Evolutionary conservation across 306 rosid species (phyloP), one percentile per base, ranked within the genome.

Genomic region (Trifolium dubium): DNA sequence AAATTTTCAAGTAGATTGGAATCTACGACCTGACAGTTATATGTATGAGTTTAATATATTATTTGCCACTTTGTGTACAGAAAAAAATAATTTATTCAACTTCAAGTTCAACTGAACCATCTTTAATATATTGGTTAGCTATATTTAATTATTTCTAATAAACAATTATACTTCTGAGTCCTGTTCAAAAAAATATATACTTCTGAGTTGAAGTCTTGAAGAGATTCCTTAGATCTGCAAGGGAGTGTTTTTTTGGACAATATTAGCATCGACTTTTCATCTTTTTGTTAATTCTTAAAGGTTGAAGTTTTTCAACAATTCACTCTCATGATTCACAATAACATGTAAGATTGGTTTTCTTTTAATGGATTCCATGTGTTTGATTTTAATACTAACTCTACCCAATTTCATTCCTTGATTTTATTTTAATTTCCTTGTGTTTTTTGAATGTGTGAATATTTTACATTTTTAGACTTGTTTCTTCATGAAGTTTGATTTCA

Each of bases 201-300:
- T 23, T 23, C 23, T 23, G 23, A 23, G 23, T 23, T 23, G 23
- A n/a, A n/a, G n/a, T n/a, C n/a, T n/a, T n/a, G n/a, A 23, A 23
- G 23, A 23, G 23, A 23, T 23, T 23, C 23, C 23, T 23, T 23
- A 23, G 23, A 23, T 23, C 23, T 88, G 81, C 88, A 81, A 79
- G 69, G 46, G 29, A 81, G 4, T 79, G 51, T 23, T 37, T 77
- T 67, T 81, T 72, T 73, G 15, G 41, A 77, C 81, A 73, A 82
- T 86, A 83, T 72, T 83, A 77, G 17, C 81, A 58, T 72, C 65
- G 8, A 23, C 75, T 82, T 81, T 80, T 55, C 85, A 81, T 80
- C 78, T 69, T 78, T 70, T 64, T 79, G 23, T 75, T 75, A 75
- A 8, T 77, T 79, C 54, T 62, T 64, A 82, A 84, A 89, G 88